Evolutionary conservation across 352 stramenopile species (phyloP).

Genomic region (Globisporangium uncinulatum): DNA sequence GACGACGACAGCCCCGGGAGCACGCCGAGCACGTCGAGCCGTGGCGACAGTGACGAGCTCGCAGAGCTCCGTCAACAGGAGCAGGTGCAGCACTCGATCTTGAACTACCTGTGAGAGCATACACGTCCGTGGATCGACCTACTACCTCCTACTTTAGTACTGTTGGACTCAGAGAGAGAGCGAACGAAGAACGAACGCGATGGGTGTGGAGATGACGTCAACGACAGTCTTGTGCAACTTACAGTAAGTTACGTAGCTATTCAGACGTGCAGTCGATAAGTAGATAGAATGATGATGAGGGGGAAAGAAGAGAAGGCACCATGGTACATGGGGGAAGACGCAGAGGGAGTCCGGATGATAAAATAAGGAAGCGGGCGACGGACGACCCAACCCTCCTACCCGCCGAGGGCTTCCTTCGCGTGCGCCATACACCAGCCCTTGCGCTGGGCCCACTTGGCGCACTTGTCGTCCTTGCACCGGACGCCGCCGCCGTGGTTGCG

Average conservation of each 20-base stretch:
- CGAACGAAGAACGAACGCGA: too few relatives aligned
- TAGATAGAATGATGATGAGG: too few relatives aligned
- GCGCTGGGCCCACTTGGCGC: conserved; percentile 81
- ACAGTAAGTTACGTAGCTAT: too few relatives aligned
- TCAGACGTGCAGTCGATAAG: background rate
- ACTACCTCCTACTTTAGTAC: too few relatives aligned
- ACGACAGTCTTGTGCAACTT: too few relatives aligned
- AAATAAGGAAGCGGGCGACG: background rate
- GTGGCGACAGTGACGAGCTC: conserved; percentile 11
- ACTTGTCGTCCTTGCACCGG: conserved; percentile 75
- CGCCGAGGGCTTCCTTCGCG: conserved; percentile 66
- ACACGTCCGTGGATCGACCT: background rate
- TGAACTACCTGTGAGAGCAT: conserved; percentile 62
- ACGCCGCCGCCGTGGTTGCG: conserved; percentile 83
- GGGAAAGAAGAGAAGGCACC: background rate
- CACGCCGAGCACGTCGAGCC: conserved; percentile 15
- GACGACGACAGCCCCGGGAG: conserved; percentile 41
- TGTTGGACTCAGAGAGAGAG: too few relatives aligned
- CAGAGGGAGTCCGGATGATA: background rate
- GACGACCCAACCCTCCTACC: conserved; percentile 9
- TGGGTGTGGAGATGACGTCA: too few relatives aligned
- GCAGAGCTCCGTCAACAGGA: background rate
- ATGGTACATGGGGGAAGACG: background rate
- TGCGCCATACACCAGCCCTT: conserved; percentile 89
- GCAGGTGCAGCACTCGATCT: conserved; percentile 26